Base-by-base conservation (phyloP, 2,329 filamentous ascomycete genomes). In the Madurella fahalii region DNA sequence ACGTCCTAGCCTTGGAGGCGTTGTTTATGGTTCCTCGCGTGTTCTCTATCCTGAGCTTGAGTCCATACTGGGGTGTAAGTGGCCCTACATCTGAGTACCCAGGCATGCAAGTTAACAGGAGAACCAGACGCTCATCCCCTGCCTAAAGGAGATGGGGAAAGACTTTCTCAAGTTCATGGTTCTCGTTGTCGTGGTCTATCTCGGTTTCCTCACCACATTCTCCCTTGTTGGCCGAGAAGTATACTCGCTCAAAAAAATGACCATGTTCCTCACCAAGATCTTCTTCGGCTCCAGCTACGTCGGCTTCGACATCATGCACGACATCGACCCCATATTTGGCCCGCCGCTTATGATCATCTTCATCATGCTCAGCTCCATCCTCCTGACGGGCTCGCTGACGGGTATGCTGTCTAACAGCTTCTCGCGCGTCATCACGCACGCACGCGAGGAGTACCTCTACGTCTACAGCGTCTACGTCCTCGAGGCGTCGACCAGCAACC, bases 131-230 rank as follows among this genome's bases (percentile, higher is more conserved):
- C 71, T 94, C 47, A 92, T 96, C 56, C 92, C 91, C 0, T 95
- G 92, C 60, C 78, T 96, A 48, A 94, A 94, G 68, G 90, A 93
- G 68, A 96, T 96, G 92, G 88, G 88, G 40, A 93, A 92, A 70
- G 90, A 95, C 67, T 96, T 96, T 67, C 71, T 92, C 69, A 92
- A 92, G 65, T 95, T 94, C 67, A 80, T 84, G 65, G 68, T 93
- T 55, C 75, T 81, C 71, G 87, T 89, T 1, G 75, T 90, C 46
- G 87, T 95, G 51, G 74, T 95, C 50, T 96, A 95, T 67, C 74
- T 94, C 46, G 90, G 91, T 45, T 96, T 96, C 70, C 74, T 96
- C 34, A 95, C 92, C 0, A 96, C 90, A 0, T 93, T 93, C 64
- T 86, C 86, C 0, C 78, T 92, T 25, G 77, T 94, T 43, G 89